Conservation (phyloP, 179 eudicot genomes). For the Spergularia azorica region DNA sequence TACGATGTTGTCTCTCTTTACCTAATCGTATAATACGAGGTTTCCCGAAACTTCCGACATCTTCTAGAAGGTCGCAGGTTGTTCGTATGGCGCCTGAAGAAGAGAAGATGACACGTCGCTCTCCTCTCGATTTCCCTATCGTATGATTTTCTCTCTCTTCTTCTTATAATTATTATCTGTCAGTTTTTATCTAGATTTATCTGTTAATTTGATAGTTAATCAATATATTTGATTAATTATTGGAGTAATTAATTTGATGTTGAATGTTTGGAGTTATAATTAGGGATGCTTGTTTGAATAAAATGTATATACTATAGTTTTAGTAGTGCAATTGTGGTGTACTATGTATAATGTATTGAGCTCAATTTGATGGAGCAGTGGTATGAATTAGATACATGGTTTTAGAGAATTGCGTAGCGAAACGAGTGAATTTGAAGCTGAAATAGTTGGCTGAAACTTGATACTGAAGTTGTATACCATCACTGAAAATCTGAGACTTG, state of each 20-base stretch:
- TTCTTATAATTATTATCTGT: no score
- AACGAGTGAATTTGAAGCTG: no score
- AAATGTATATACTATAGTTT: not conserved
- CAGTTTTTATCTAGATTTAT: not conserved
- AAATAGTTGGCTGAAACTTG: no score
- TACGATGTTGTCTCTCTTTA: slow-evolving; percentile 22
- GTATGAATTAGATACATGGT: no score
- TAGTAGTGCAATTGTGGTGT: no score
- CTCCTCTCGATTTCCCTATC: slow-evolving; percentile 87
- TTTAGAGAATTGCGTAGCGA: no score
- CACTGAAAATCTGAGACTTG: not conserved
- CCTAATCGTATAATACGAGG: not conserved
- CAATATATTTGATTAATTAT: not conserved
- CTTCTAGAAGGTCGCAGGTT: slow-evolving; percentile 33
- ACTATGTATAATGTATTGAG: no score
- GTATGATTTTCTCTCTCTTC: slow-evolving; percentile 39
- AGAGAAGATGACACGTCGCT: slow-evolving; percentile 87
- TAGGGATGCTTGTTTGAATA: not conserved
- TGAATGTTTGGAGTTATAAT: not conserved
- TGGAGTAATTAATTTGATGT: not conserved
- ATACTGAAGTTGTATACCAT: no score
- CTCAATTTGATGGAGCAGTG: no score
- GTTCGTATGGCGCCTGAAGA: slow-evolving; percentile 91
- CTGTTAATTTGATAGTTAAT: not conserved
- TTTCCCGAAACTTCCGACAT: not conserved